Evolutionary conservation across 192 early-diverging fungal genomes (phyloP).

Genomic region (Cetraspora pellucida): DNA sequence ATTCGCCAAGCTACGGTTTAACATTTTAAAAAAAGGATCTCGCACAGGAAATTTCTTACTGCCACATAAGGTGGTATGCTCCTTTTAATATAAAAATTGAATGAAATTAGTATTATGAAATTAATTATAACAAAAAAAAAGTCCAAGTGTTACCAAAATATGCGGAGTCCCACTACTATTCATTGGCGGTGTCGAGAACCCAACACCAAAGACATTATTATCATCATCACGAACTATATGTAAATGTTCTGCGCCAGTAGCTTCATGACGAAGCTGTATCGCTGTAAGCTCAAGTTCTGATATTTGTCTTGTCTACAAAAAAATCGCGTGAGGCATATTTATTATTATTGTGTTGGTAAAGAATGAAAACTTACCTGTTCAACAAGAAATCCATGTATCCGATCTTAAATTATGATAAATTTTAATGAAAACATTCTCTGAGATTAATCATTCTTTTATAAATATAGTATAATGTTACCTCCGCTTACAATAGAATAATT

Average conservation of each 20-base stretch:
- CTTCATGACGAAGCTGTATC: slow-evolving; percentile 70
- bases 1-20: slow-evolving; percentile 90
- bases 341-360: background rate
- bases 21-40: slow-evolving; percentile 99
- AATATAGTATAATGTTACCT: too few relatives aligned
- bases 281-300: slow-evolving; percentile 81
- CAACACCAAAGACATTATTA: slow-evolving; percentile 95
- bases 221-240: slow-evolving; percentile 84
- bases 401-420: background rate
- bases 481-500: too few relatives aligned
- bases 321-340: background rate
- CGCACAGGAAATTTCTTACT: slow-evolving; percentile 85
- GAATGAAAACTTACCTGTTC: background rate
- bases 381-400: background rate
- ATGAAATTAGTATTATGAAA: background rate
- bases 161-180: slow-evolving; percentile 90
- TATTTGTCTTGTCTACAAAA: slow-evolving; percentile 55
- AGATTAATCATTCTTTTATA: too few relatives aligned
- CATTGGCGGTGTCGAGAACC: slow-evolving; percentile 80
- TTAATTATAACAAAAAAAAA: background rate
- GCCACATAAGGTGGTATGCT: slow-evolving; percentile 94
- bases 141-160: slow-evolving; percentile 70
- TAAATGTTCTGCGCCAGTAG: slow-evolving; percentile 83
- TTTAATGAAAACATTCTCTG: too few relatives aligned
- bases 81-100: slow-evolving; percentile 38